Conservation (phyloP, 345 rosid species). For the Eucalyptus sp. region DNA sequence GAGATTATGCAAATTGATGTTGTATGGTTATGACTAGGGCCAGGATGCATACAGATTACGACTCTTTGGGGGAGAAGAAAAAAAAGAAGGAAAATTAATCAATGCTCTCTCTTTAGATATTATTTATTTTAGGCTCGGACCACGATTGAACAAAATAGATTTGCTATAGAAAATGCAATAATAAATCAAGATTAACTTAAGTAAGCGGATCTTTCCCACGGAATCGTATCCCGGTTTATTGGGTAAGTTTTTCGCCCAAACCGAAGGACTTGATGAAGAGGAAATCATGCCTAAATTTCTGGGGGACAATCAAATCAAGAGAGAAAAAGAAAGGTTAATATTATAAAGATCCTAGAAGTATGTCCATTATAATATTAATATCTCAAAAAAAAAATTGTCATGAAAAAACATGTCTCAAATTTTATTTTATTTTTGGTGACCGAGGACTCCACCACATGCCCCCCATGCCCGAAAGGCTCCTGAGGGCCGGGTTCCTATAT, state of each 20-base stretch:
- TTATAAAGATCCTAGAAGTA: rapidly evolving
- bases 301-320: background rate
- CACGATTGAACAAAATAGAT: background rate
- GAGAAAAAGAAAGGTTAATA: background rate
- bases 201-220: background rate
- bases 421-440: too few relatives aligned
- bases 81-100: background rate
- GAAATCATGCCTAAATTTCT: background rate
- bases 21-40: background rate
- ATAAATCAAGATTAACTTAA: background rate
- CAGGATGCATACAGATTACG: background rate
- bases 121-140: background rate
- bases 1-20: background rate
- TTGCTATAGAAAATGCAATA: background rate
- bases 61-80: background rate
- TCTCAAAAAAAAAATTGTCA: background rate
- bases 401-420: background rate
- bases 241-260: background rate
- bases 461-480: too few relatives aligned
- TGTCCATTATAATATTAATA: background rate
- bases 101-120: background rate
- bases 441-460: too few relatives aligned
- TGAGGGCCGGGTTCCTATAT: too few relatives aligned
- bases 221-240: background rate
- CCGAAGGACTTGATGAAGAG: background rate